Conservation (phyloP, 805 yeast genomes). For the Metschnikowia santaceciliae region DNA sequence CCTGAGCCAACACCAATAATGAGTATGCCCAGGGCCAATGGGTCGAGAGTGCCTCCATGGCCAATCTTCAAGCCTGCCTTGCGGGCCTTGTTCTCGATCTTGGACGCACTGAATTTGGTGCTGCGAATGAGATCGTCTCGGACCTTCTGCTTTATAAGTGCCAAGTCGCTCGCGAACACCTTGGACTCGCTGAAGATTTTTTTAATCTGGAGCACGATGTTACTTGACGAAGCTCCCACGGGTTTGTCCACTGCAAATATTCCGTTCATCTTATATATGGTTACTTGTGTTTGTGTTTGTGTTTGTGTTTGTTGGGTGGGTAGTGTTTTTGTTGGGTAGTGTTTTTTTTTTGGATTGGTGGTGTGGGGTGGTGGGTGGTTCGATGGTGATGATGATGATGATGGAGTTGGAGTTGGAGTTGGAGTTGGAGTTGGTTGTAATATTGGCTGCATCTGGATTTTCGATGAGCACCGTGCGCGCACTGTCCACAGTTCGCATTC, state of each 20-base stretch:
- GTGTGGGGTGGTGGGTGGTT: too few relatives aligned
- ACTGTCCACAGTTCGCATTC: too few relatives aligned
- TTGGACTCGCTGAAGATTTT: slow-evolving; percentile 55
- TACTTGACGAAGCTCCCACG: slow-evolving; percentile 74
- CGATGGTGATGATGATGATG: too few relatives aligned
- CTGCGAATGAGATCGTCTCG: slow-evolving; percentile 36
- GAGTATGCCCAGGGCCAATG: slow-evolving; percentile 89
- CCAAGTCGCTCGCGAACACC: slow-evolving; percentile 52
- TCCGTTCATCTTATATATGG: slow-evolving; percentile 63
- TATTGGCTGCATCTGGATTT: too few relatives aligned
- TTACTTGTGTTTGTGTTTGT: too few relatives aligned
- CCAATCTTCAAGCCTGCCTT: slow-evolving; percentile 80
- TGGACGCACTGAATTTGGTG: slow-evolving; percentile 40
- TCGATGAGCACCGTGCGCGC: too few relatives aligned
- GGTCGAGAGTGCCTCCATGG: slow-evolving; percentile 97
- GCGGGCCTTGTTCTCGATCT: slow-evolving; percentile 49
- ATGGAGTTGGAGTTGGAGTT: too few relatives aligned
- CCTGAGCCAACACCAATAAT: slow-evolving; percentile 93
- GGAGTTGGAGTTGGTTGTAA: too few relatives aligned
- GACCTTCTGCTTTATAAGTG: slow-evolving; percentile 46
- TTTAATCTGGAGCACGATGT: slow-evolving; percentile 66
- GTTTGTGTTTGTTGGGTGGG: too few relatives aligned
- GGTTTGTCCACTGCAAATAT: slow-evolving; percentile 92
- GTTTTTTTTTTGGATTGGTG: too few relatives aligned
- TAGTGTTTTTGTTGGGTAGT: too few relatives aligned